Evolutionary conservation across 176 grass and related monocot species (phyloP), one percentile per base, ranked within the genome.

Genomic region (Hsuehochloa calcarea): DNA sequence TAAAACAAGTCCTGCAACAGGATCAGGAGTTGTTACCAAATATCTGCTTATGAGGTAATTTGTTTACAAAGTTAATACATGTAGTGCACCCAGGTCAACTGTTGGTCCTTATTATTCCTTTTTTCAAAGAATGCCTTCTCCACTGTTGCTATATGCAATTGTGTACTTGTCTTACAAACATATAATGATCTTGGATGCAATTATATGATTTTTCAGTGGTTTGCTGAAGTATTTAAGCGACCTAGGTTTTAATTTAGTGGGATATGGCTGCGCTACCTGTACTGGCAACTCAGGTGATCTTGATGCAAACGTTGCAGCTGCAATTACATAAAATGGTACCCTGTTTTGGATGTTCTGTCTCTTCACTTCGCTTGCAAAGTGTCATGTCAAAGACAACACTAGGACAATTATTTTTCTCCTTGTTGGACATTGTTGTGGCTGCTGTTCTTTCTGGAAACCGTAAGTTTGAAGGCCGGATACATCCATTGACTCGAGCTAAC

Each of bases 1-100:
- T 71, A 90, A 93, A 77, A 90, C 88, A 68, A 93, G 91, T 65
- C 85, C 90, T 44, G 91, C 88, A n/a, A 88, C 81, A n/a, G 91
- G 85, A 78, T 93, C 91, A 68, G 88, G 91, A 68, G 81, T 90
- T 61, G 88, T 88, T 54, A 93, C 91, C 68, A 93, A 90, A 76
- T 93, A 93, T 58, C 87, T 93, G 56, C 81, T 90, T 76, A 54
- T 77, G 76, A 93, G 88, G 88, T 93, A 85, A 12, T 14, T 64
- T 26, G 35, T 88, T 71, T 47, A 27, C 25, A 3, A 79, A 34
- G 25, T 64, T 31, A 71, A 26, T 34, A 34, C 1, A 34, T 34
- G 31, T 34, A 34, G 31, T 34, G 31, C 31, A 34, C 2, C 31
- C 31, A 34, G 31, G 31, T 34, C 31, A 34, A 34, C 31, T 34